Evolutionary conservation across 768 basidiomycete genomes (phyloP).

Genomic region (Tephrocybe sp.): DNA sequence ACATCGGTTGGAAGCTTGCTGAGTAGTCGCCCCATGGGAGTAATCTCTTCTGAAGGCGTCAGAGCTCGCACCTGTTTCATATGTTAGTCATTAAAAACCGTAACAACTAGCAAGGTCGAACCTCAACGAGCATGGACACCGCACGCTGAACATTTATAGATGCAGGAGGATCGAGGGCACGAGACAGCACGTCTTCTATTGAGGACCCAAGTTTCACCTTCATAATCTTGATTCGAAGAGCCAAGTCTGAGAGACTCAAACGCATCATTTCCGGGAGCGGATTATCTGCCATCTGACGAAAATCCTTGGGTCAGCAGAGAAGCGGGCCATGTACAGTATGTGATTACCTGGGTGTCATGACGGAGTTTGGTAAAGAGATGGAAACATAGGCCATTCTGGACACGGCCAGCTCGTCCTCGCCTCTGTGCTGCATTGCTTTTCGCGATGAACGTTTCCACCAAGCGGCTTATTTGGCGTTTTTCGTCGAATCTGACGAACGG

Average conservation of each 20-base stretch:
- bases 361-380: conserved; percentile 91
- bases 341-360: conserved; percentile 68
- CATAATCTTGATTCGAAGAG: conserved; percentile 91
- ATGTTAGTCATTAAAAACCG: background rate
- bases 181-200: conserved; percentile 87
- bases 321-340: background rate
- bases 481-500: conserved; percentile 76
- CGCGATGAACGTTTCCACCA: conserved; percentile 90
- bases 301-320: background rate
- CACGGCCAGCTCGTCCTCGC: conserved; percentile 90
- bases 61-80: conserved; percentile 73
- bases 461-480: conserved; percentile 90
- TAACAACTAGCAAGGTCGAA: conserved; percentile 24
- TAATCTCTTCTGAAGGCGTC: conserved; percentile 85
- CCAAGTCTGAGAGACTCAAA: conserved; percentile 88
- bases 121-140: conserved; percentile 88
- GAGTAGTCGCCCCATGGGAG: conserved; percentile 87
- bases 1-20: conserved; percentile 95
- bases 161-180: conserved; percentile 87
- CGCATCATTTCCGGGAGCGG: conserved; percentile 96
- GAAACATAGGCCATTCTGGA: conserved; percentile 87
- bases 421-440: conserved; percentile 89
- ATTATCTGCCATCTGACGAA: conserved; percentile 74
- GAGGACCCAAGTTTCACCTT: conserved; percentile 80
- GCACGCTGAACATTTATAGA: conserved; percentile 88